A percentile compares a stretch with the other conserved stretches of the same genome.
Evolutionary conservation across 2,329 filamentous ascomycete species (phyloP).

Genomic region (Plectosphaerella sp.): DNA sequence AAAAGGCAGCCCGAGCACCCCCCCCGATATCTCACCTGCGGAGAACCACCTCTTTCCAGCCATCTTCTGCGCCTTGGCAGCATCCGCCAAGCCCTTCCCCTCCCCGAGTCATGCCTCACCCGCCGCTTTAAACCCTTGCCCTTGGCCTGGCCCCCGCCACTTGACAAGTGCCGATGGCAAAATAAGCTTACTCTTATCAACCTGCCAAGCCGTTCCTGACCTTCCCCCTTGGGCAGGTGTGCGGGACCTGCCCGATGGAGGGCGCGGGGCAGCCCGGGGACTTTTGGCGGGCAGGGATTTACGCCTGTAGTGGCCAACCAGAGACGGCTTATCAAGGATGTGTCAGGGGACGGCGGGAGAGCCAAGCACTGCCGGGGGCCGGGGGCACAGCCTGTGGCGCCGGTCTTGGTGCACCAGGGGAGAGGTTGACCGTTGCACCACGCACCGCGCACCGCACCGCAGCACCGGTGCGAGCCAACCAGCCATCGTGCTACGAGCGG

Average conservation of each 20-base stretch:
- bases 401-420: not conserved
- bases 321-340: not conserved
- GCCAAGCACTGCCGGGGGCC: not conserved
- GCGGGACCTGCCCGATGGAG: not conserved
- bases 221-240: not conserved
- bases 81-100: too few relatives aligned
- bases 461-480: too few relatives aligned
- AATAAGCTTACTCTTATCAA: not conserved
- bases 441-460: too few relatives aligned
- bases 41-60: too few relatives aligned
- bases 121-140: too few relatives aligned
- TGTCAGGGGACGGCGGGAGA: not conserved
- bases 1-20: too few relatives aligned
- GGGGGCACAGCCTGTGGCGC: not conserved
- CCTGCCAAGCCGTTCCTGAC: not conserved
- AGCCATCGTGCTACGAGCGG: too few relatives aligned
- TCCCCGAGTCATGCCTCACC: too few relatives aligned
- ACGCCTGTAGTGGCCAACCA: not conserved
- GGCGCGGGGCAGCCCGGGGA: not conserved
- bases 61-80: too few relatives aligned
- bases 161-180: not conserved
- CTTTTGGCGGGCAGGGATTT: not conserved
- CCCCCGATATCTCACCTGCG: too few relatives aligned
- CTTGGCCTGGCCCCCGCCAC: too few relatives aligned
- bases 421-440: not conserved